Base-by-base conservation (phyloP, 352 stramenopile species). In the Globisporangium solare region DNA sequence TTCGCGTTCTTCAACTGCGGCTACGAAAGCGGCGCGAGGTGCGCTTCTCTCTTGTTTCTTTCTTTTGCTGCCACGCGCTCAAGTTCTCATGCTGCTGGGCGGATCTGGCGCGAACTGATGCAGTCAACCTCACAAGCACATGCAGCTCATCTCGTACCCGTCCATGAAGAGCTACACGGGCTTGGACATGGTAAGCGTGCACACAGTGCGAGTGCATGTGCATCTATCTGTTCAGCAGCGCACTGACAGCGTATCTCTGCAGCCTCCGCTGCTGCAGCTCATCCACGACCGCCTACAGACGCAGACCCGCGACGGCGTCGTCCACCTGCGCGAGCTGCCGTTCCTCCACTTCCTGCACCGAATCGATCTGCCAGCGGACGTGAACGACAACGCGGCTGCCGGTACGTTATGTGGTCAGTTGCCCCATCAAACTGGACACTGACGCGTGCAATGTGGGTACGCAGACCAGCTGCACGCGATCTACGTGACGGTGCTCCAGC, bases 1-100 rank as follows among this genome's bases (percentile, higher is more conserved):
- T 91, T 93, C 52, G 75, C 77, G 58, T 93, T 90, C 67, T 93
- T 90, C 65, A 93, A 93, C 57, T 93, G 83, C 63, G 83, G 81
- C 52, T 88, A 88, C 53, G 78, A 88, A 42, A 93, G 83, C 56
- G 83, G 81, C 24, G 81, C 81, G 10, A 89, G 82, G 82, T 88
- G 53, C n/a, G n/a, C n/a, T n/a, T n/a, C n/a, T n/a, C n/a, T n/a
- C n/a, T n/a, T n/a, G n/a, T n/a, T n/a, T n/a, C n/a, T n/a, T n/a
- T n/a, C n/a, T n/a, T n/a, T n/a, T n/a, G n/a, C n/a, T n/a, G n/a
- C n/a, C n/a, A n/a, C n/a, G n/a, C n/a, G n/a, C n/a, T n/a, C n/a
- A n/a, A n/a, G n/a, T n/a, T n/a, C n/a, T 40, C 50, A 27, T 56
- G 1, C 21, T 22, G 27, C 10, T 35, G 27, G 6, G 27, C 10